Conservation (phyloP, 2,329 filamentous ascomycete genomes). For the Pyrenophora tritici-repentis region DNA sequence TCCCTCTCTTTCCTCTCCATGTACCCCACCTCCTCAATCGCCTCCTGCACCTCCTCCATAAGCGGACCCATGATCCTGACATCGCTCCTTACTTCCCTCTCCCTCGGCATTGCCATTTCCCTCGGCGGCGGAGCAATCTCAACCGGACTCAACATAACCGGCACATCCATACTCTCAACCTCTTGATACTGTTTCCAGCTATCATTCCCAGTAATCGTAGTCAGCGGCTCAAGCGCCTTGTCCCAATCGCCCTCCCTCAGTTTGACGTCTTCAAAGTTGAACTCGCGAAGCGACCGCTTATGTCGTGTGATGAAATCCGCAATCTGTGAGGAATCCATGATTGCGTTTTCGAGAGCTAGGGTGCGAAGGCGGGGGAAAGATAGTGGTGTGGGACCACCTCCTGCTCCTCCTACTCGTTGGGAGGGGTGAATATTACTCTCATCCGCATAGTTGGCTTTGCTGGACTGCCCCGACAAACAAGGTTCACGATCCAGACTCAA, state of each 20-base stretch:
- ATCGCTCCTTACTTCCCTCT: too few relatives aligned
- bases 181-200: conserved; percentile 49
- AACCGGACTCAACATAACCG: conserved; percentile 45
- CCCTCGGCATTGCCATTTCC: too few relatives aligned
- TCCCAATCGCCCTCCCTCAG: conserved; percentile 78
- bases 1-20: conserved; percentile 25
- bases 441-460: conserved; percentile 17
- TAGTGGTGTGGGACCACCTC: conserved; percentile 48
- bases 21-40: conserved; percentile 30
- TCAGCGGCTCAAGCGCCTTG: conserved; percentile 76
- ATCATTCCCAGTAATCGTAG: conserved; percentile 50
- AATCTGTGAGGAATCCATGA: conserved; percentile 73
- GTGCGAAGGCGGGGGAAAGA: conserved; percentile 69
- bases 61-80: conserved; percentile 40
- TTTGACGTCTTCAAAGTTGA: conserved; percentile 77
- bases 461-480: conserved; percentile 60
- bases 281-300: conserved; percentile 70
- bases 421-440: conserved; percentile 28
- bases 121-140: conserved; percentile 40
- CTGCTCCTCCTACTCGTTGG: conserved; percentile 36
- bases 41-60: conserved; percentile 38
- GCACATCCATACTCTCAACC: conserved; percentile 49
- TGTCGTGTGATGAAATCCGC: conserved; percentile 70
- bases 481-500: conserved; percentile 72
- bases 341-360: conserved; percentile 73